Percentiles rank a stretch among this genome's conserved stretches.
These are phyloP conservation scores for Morella rubra DNA, from an alignment of 306 rosid species.

Conservation along the genomic window DNA sequence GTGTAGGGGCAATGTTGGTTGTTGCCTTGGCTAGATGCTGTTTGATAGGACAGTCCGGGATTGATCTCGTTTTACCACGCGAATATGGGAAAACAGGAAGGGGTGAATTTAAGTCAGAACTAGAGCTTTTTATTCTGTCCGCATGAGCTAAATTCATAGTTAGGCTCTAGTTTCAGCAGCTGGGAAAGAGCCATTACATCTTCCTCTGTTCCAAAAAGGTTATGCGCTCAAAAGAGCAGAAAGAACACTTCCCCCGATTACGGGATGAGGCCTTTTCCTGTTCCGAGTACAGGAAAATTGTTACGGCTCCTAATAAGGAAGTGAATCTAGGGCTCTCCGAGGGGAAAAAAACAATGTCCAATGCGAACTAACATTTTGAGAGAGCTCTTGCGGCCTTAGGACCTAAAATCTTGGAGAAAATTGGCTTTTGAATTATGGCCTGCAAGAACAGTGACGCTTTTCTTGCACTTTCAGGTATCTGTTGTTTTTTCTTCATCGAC, in stretches of 20 bases:
- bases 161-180: background rate
- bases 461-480: background rate
- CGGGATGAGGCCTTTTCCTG: background rate
- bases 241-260: too few relatives aligned
- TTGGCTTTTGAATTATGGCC: background rate
- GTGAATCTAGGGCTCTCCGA: background rate
- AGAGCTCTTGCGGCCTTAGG: background rate
- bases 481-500: constrained; percentile 6
- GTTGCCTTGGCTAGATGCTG: too few relatives aligned
- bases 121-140: too few relatives aligned
- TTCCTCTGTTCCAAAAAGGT: background rate
- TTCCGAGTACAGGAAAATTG: background rate
- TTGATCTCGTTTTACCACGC: too few relatives aligned
- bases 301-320: background rate
- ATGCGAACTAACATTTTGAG: background rate
- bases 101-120: too few relatives aligned
- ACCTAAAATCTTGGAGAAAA: background rate
- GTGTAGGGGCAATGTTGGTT: too few relatives aligned
- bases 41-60: too few relatives aligned
- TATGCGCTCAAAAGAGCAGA: background rate
- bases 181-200: background rate
- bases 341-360: background rate
- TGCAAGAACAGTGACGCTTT: background rate
- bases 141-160: too few relatives aligned
- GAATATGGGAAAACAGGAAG: too few relatives aligned